Percentiles rank a stretch among this genome's conserved stretches.
Evolutionary conservation across 306 rosid genomes (phyloP).

Genomic region (Cucurbita ficifolia): DNA sequence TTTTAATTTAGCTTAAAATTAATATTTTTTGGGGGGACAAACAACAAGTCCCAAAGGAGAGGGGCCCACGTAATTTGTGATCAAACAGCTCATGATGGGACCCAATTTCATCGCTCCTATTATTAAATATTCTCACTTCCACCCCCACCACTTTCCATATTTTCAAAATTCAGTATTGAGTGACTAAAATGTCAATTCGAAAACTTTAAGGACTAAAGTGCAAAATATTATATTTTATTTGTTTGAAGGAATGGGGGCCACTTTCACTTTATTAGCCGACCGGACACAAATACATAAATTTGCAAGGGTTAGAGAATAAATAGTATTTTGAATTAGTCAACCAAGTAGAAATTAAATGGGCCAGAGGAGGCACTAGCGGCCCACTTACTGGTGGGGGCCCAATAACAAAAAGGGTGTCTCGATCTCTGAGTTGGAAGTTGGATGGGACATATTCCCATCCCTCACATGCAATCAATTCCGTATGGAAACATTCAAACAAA

Average conservation of each 20-base stretch:
- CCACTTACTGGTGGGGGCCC: neutral
- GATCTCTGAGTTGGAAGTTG: conserved; percentile 3
- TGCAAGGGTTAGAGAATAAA: neutral
- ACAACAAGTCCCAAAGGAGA: neutral
- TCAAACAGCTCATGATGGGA: neutral
- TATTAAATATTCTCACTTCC: neutral
- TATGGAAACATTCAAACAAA: neutral
- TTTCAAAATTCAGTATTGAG: neutral
- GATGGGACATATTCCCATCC: neutral
- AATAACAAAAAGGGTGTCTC: neutral
- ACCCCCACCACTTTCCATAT: neutral
- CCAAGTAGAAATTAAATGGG: neutral
- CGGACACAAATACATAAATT: neutral
- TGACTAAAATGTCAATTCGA: too few species aligned
- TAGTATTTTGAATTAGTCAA: neutral
- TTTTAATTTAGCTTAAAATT: too few species aligned
- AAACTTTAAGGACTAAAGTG: too few species aligned
- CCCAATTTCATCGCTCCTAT: neutral
- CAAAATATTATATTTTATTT: too few species aligned
- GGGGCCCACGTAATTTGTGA: neutral
- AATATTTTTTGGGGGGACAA: neutral
- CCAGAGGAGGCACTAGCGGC: neutral
- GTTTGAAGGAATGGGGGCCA: neutral
- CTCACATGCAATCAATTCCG: neutral
- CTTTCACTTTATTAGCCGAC: neutral